Percentiles rank a stretch among this genome's conserved stretches.
These are phyloP conservation scores for Dendrocalamus latiflorus DNA, from an alignment of 202 grass and related monocot genomes.

Conservation along the genomic window DNA sequence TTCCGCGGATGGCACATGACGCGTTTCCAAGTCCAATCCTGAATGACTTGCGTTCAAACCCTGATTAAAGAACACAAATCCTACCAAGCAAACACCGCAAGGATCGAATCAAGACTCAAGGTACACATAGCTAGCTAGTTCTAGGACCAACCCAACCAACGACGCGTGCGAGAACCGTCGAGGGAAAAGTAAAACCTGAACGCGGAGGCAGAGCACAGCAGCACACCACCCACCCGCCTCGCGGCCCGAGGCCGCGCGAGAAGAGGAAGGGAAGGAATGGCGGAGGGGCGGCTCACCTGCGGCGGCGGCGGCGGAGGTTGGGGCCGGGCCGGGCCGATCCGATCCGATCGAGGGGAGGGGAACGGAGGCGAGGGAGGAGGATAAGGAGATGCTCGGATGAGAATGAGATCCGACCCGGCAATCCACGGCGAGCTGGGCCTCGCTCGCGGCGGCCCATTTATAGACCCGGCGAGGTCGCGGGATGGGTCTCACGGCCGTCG, in stretches of 20 bases:
- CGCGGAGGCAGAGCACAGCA: too few relatives aligned
- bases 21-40: background rate
- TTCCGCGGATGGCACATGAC: background rate
- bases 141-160: too few relatives aligned
- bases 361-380: background rate
- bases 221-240: background rate
- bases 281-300: slow-evolving; percentile 9
- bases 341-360: slow-evolving; percentile 1
- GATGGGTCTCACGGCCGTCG: background rate
- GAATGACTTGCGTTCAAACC: background rate
- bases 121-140: background rate
- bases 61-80: background rate
- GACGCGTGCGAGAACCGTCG: too few relatives aligned
- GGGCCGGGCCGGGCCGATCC: background rate
- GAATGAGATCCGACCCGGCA: slow-evolving; percentile 31
- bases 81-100: background rate
- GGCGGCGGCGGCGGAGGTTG: background rate
- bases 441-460: slow-evolving; percentile 33
- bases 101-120: background rate
- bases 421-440: slow-evolving; percentile 5
- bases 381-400: background rate
- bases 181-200: too few relatives aligned
- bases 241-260: background rate
- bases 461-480: background rate
- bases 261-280: background rate